Evolutionary conservation across 2,329 filamentous ascomycete species (phyloP).

Genomic region (Escovopsis sp.): DNA sequence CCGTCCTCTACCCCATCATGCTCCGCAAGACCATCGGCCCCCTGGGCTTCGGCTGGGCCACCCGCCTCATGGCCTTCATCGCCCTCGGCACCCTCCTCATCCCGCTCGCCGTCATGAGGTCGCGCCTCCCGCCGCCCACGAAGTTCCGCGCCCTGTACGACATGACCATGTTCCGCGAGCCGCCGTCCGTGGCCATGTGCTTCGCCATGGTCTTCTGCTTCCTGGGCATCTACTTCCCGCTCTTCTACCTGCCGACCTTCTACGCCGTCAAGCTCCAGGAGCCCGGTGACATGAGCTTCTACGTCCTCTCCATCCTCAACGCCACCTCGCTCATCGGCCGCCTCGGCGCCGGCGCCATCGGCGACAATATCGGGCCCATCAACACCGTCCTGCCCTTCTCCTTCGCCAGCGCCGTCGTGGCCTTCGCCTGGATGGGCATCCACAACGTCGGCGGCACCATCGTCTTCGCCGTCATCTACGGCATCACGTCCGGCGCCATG

Average conservation of each 20-base stretch:
- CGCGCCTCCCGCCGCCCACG: slow-evolving; percentile 16
- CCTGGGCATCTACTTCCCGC: slow-evolving; percentile 24
- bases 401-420: background rate
- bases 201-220: slow-evolving; percentile 21
- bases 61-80: slow-evolving; percentile 16
- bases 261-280: background rate
- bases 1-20: slow-evolving; percentile 21
- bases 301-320: slow-evolving; percentile 31
- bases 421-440: slow-evolving; percentile 2
- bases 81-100: slow-evolving; percentile 19
- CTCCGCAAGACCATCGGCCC: slow-evolving; percentile 17
- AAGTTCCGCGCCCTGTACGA: slow-evolving; percentile 28
- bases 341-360: slow-evolving; percentile 23
- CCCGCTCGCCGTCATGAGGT: slow-evolving; percentile 23
- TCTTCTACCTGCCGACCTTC: slow-evolving; percentile 27
- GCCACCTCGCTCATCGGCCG: slow-evolving; percentile 31
- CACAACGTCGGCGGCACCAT: background rate
- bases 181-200: slow-evolving; percentile 20
- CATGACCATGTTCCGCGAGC: slow-evolving; percentile 26
- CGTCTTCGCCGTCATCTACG: slow-evolving; percentile 1
- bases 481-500: background rate
- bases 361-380: slow-evolving; percentile 20
- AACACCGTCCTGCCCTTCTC: slow-evolving; percentile 18
- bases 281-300: slow-evolving; percentile 16
- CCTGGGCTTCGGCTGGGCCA: slow-evolving; percentile 21